Evolutionary conservation across 2,329 filamentous ascomycete species (phyloP).

Genomic region (Coniochaeta pulveracea): DNA sequence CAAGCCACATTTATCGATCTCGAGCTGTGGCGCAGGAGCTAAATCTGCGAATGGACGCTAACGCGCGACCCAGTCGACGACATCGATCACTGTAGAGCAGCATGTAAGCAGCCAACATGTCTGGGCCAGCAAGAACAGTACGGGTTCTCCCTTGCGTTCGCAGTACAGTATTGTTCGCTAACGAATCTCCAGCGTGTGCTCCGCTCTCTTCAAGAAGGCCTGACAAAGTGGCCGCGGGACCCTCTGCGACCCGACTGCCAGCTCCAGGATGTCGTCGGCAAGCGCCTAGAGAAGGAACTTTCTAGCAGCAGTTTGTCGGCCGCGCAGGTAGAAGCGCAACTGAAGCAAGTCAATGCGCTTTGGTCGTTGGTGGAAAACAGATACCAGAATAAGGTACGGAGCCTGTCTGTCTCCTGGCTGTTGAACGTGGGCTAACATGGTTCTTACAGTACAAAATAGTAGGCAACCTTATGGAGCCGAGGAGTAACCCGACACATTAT

Average conservation of each 20-base stretch:
- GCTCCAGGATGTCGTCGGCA: conserved; percentile 43
- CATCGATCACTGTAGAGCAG: no score
- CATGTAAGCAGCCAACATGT: no score
- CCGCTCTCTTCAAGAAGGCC: no score
- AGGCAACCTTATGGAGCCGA: conserved; percentile 42
- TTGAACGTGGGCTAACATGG: not conserved
- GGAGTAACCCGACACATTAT: conserved; percentile 55
- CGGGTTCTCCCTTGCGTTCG: no score
- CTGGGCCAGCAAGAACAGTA: conserved; percentile 12
- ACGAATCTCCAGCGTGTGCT: conserved; percentile 35
- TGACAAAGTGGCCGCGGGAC: conserved; percentile 53
- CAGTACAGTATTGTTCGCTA: no score
- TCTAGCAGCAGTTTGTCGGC: not conserved
- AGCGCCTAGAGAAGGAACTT: conserved; percentile 27
- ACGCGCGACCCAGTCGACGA: no score
- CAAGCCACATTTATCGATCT: no score
- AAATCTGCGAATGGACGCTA: no score
- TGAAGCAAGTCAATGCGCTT: conserved; percentile 47
- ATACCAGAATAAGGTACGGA: conserved; percentile 42
- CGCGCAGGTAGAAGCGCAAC: conserved; percentile 32
- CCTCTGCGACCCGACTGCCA: conserved; percentile 51
- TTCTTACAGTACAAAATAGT: conserved; percentile 30
- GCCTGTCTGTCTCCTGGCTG: no score
- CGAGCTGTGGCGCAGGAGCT: no score
- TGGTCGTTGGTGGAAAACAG: conserved; percentile 48